Percentiles rank a stretch among this genome's conserved stretches.
Evolutionary conservation across 208 protist species (phyloP).

Genomic region (Trypanosoma brucei): DNA sequence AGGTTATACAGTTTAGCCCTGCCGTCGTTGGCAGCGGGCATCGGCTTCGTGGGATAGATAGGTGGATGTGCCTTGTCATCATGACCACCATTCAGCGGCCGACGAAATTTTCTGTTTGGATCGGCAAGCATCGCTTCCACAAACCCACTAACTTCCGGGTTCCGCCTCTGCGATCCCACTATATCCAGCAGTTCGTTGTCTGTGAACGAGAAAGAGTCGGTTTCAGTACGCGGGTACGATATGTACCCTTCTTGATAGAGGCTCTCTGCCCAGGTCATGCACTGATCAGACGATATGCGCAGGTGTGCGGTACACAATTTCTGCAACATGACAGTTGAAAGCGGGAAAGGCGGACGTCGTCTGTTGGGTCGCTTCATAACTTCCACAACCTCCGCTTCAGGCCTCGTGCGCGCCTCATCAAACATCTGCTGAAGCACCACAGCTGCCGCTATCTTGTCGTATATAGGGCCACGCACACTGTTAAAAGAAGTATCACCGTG

Average conservation of each 20-base stretch:
- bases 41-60: conserved; percentile 94
- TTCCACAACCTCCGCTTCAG: conserved; percentile 42
- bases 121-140: conserved; percentile 52
- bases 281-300: conserved; percentile 87
- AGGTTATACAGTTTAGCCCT: conserved; percentile 92
- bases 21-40: conserved; percentile 42
- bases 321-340: conserved; percentile 98
- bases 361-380: conserved; percentile 73
- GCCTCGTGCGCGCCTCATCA: conserved; percentile 29
- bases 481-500: conserved; percentile 60
- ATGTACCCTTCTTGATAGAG: conserved; percentile 91
- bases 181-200: conserved; percentile 82
- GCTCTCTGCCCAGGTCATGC: conserved; percentile 93
- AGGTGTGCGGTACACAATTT: conserved; percentile 93
- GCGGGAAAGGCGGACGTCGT: conserved; percentile 87
- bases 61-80: conserved; percentile 98
- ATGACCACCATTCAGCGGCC: conserved; percentile 91
- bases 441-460: conserved; percentile 70
- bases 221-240: conserved; percentile 98
- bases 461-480: conserved; percentile 61
- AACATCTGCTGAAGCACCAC: conserved; percentile 72
- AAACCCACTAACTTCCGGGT: conserved; percentile 49
- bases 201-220: conserved; percentile 90
- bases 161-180: conserved; percentile 63
- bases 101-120: conserved; percentile 60